Percentiles rank a stretch among this genome's conserved stretches.
Conservation (phyloP, 1,284 basidiomycete species). For the Ceratobasidium papillatum region DNA sequence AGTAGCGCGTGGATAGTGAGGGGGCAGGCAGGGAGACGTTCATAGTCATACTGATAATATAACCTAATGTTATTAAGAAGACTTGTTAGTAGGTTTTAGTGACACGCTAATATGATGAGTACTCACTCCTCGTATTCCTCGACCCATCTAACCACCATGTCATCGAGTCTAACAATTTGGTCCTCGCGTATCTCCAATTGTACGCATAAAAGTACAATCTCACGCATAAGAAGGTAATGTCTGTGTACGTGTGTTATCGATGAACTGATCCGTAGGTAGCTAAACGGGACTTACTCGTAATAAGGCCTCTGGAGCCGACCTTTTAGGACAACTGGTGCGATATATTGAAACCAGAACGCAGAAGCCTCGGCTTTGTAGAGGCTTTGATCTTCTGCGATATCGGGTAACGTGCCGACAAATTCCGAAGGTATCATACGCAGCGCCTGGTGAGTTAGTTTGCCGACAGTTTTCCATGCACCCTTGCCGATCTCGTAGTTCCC, state of each 20-base stretch:
- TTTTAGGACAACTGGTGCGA: slow-evolving; percentile 37
- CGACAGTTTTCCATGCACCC: slow-evolving; percentile 7
- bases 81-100: neutral
- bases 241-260: neutral
- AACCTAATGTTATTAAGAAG: slow-evolving; percentile 49
- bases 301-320: slow-evolving; percentile 48
- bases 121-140: slow-evolving; percentile 53
- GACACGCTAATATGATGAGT: slow-evolving; percentile 48
- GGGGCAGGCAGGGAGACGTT: slow-evolving; percentile 52
- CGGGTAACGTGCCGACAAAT: slow-evolving; percentile 37
- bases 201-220: slow-evolving; percentile 50
- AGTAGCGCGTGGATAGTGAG: slow-evolving; percentile 56
- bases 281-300: slow-evolving; percentile 58
- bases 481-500: neutral
- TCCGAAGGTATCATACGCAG: slow-evolving; percentile 27
- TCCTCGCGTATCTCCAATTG: slow-evolving; percentile 54
- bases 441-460: neutral
- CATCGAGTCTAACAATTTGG: slow-evolving; percentile 51
- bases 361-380: slow-evolving; percentile 40
- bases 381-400: slow-evolving; percentile 23
- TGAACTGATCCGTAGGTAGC: neutral
- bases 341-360: slow-evolving; percentile 36
- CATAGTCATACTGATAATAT: slow-evolving; percentile 54
- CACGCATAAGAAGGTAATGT: neutral
- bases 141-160: slow-evolving; percentile 56